Evolutionary conservation across 2,329 filamentous ascomycete genomes (phyloP).

Genomic region (Dactylellina drechsleri): DNA sequence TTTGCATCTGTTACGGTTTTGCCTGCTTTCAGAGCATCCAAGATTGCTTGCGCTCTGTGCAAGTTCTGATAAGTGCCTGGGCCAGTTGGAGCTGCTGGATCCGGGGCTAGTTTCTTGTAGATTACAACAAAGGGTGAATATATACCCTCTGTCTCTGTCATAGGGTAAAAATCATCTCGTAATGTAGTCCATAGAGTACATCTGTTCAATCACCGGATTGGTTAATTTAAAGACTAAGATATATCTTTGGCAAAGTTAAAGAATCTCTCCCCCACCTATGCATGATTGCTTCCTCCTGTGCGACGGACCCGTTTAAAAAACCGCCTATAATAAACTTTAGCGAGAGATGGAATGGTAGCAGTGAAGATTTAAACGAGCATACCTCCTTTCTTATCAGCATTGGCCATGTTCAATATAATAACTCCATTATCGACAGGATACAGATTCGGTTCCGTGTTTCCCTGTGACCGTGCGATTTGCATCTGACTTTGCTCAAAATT

Average conservation of each 20-base stretch:
- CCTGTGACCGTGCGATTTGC: slow-evolving; percentile 44
- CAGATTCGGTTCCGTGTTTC: slow-evolving; percentile 46
- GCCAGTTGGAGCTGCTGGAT: not conserved
- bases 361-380: not conserved
- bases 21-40: not conserved
- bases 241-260: slow-evolving; percentile 61
- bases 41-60: slow-evolving; percentile 57
- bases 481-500: slow-evolving; percentile 58
- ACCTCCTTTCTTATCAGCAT: slow-evolving; percentile 68
- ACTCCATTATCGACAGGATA: slow-evolving; percentile 62
- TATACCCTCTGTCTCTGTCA: slow-evolving; percentile 66
- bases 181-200: slow-evolving; percentile 65
- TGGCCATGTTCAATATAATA: slow-evolving; percentile 75
- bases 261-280: slow-evolving; percentile 65
- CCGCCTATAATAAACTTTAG: slow-evolving; percentile 62
- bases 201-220: slow-evolving; percentile 28
- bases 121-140: slow-evolving; percentile 72
- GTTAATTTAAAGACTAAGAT: too few relatives aligned
- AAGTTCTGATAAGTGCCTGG: slow-evolving; percentile 55
- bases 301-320: slow-evolving; percentile 70
- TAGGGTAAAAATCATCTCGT: slow-evolving; percentile 68
- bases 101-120: slow-evolving; percentile 63
- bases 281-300: slow-evolving; percentile 77
- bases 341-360: not conserved
- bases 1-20: slow-evolving; percentile 39